These are phyloP conservation scores for Phialophora tarda DNA, from an alignment of 2,329 filamentous ascomycete species.

Conservation along the genomic window DNA sequence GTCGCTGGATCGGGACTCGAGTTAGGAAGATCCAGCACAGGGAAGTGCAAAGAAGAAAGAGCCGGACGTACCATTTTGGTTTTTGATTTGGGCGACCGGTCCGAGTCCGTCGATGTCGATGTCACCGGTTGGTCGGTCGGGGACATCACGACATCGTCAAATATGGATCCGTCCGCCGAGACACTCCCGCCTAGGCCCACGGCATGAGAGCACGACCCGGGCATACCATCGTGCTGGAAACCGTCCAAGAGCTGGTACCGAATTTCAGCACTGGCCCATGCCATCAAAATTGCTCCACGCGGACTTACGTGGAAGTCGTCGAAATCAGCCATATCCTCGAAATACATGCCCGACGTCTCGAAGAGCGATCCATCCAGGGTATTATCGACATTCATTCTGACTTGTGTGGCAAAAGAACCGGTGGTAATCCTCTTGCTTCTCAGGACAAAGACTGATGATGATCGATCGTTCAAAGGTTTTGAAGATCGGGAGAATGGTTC, in stretches of 20 bases:
- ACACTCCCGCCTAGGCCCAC: neutral
- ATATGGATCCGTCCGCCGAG: neutral
- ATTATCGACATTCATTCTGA: constrained; percentile 5
- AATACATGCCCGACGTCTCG: constrained; percentile 1
- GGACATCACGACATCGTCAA: constrained; percentile 9
- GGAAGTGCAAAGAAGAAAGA: neutral
- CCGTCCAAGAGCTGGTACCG: neutral
- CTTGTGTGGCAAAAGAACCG: too few species aligned
- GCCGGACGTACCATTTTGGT: constrained; percentile 13
- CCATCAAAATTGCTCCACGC: neutral
- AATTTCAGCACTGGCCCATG: neutral
- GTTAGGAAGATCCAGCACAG: neutral
- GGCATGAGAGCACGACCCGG: neutral
- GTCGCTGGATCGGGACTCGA: constrained; percentile 3
- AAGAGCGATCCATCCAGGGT: neutral
- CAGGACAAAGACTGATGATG: too few species aligned
- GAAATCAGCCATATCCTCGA: constrained; percentile 8
- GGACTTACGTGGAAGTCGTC: constrained; percentile 17
- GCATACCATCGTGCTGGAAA: constrained; percentile 2
- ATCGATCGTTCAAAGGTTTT: neutral
- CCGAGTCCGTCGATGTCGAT: constrained; percentile 18
- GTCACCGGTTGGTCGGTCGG: neutral
- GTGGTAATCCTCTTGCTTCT: too few species aligned
- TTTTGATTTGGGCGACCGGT: constrained; percentile 1
- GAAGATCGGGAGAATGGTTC: neutral